Conservation (phyloP, 1,284 basidiomycete genomes). For the Schizopora paradoxa region DNA sequence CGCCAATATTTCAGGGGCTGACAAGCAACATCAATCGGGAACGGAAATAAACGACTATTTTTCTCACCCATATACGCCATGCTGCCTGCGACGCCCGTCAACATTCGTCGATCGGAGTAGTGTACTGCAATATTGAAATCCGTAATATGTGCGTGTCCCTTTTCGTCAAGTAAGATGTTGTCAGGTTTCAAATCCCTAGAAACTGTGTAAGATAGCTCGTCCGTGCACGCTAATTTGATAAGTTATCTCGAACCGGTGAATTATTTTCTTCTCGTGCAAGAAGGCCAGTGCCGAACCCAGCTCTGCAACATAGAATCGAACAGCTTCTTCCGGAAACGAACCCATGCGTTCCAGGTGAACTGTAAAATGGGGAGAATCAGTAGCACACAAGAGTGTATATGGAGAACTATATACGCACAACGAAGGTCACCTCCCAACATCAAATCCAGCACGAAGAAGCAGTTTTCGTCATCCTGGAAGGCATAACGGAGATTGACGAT, state of each 20-base stretch:
- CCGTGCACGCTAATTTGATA: neutral
- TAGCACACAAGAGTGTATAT: no score
- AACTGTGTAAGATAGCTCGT: constrained; percentile 31
- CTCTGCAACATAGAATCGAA: constrained; percentile 89
- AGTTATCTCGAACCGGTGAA: constrained; percentile 80
- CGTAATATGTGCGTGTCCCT: constrained; percentile 93
- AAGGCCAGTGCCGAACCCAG: constrained; percentile 87
- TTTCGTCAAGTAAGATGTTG: constrained; percentile 94
- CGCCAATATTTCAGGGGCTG: constrained; percentile 84
- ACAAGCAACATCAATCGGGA: neutral
- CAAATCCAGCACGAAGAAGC: constrained; percentile 96
- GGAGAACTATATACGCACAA: constrained; percentile 50
- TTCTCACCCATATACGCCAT: constrained; percentile 94
- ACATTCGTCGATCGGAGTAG: constrained; percentile 75
- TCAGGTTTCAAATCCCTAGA: constrained; percentile 92
- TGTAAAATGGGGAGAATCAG: constrained; percentile 33
- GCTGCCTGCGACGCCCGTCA: constrained; percentile 95
- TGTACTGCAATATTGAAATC: constrained; percentile 99
- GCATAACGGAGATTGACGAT: constrained; percentile 97
- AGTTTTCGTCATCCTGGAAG: constrained; percentile 99
- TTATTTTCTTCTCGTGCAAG: constrained; percentile 88
- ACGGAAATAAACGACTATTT: neutral
- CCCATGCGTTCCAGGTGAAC: constrained; percentile 92
- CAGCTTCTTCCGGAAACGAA: constrained; percentile 75
- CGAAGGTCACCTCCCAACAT: constrained; percentile 97